phyloP scores from a whole-genome alignment of 768 basidiomycete genomes.

The Collybiopsis luxurians region DNA sequence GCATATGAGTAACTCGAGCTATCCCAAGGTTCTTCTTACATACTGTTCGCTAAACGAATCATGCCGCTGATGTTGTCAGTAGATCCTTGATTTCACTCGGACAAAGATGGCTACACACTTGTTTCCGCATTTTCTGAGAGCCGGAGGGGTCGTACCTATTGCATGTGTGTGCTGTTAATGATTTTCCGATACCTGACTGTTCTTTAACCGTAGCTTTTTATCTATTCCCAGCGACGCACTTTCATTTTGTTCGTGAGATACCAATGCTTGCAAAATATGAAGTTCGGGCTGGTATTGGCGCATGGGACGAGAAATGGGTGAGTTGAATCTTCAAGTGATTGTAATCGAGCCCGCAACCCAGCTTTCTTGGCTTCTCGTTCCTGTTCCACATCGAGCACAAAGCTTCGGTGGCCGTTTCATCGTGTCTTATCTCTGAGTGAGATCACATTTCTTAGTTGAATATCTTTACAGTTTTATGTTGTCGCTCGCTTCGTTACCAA shows the following conservation, averaged over 20 bases:
- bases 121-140: conserved; percentile 57
- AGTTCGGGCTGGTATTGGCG: conserved; percentile 50
- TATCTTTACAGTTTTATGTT: conserved; percentile 6
- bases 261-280: conserved; percentile 61
- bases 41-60: too few species aligned
- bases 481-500: conserved; percentile 7
- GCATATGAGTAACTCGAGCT: conserved; percentile 12
- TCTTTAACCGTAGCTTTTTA: background rate
- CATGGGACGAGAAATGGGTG: conserved; percentile 84
- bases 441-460: too few species aligned
- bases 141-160: conserved; percentile 62
- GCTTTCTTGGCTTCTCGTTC: too few species aligned
- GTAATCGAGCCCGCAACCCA: too few species aligned
- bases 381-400: too few species aligned
- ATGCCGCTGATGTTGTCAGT: too few species aligned
- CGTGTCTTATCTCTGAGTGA: too few species aligned
- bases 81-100: conserved; percentile 40
- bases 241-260: conserved; percentile 69
- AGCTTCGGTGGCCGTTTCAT: too few species aligned
- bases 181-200: background rate
- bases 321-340: too few species aligned
- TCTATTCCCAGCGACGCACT: conserved; percentile 52
- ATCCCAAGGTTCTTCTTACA: conserved; percentile 25
- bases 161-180: conserved; percentile 32
- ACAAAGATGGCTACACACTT: conserved; percentile 44